Base-by-base conservation (phyloP, 2,329 filamentous ascomycete genomes). In the Diaporthe sp. region DNA sequence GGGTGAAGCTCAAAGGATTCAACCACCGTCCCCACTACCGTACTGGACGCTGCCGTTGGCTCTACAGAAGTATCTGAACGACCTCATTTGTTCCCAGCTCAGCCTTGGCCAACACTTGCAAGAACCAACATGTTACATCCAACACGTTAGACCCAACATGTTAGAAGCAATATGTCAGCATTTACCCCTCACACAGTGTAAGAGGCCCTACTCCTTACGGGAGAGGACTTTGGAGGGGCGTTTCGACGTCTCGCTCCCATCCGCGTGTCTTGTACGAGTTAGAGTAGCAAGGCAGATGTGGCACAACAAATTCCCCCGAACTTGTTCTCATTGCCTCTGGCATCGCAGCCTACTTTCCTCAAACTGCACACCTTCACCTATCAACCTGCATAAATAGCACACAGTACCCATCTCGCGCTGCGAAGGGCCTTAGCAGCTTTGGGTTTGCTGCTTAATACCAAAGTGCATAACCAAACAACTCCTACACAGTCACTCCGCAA, bases 21-120 rank as follows among this genome's bases (percentile, higher is more conserved):
- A 39, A 5, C 37, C 3, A 39, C 3, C 0, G 0, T 39, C 37
- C 12, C 37, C 12, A 3, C 37, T 3, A 4, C 12, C 12, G 37
- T 2, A 3, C 12, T 39, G 37, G 15, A 19, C 44, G 44, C 19
- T 22, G 44, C 44, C 2, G 44, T 49, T 49, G 44, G 44, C 17
- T 22, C 19, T 49, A 49, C 1, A 6, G 2, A 7, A 2, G 17
- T 0, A 22, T 17, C 0, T 6, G 22, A 49, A 49, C 19, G 44
- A 49, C 0, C 7, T 1, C 10, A 22, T 7, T 22, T 22, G 17
- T 49, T 22, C 17, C 22, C 44, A 49, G 19, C 19, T 49, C 15
- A 49, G 19, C 19, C 44, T 49, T 49, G 44, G 44, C 44, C 44
- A 49, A 49, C 44, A 49, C 44, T 9, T 22, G 17, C 44, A 22